These are phyloP conservation scores for Colletotrichum higginsianum DNA, from an alignment of 2,329 filamentous ascomycete species.

Conservation along the genomic window DNA sequence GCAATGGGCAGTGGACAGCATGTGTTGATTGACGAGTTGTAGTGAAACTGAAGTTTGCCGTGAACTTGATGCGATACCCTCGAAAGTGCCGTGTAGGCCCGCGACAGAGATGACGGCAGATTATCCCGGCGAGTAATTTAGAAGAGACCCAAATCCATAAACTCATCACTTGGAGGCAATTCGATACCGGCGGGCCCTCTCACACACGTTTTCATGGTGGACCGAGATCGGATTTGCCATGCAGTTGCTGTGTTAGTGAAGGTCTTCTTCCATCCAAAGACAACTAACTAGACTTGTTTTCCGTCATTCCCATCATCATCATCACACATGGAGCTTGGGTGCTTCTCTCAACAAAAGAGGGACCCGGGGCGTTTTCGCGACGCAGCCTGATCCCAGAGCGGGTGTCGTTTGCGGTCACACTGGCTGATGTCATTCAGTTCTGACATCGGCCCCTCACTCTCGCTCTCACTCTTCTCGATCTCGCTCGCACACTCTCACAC, in stretches of 20 bases:
- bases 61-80: no score
- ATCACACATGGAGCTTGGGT: neutral
- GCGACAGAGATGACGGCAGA: no score
- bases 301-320: neutral
- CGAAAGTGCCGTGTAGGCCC: no score
- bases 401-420: slow-evolving; percentile 20
- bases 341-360: slow-evolving; percentile 34
- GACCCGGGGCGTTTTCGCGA: slow-evolving; percentile 30
- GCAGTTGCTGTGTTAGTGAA: no score
- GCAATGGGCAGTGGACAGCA: no score
- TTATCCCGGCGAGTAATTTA: neutral
- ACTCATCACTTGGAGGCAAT: no score
- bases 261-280: neutral
- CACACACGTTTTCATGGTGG: no score
- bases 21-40: no score
- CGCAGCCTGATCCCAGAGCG: neutral
- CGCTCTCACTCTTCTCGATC: neutral
- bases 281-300: neutral
- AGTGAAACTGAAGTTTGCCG: no score
- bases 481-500: neutral
- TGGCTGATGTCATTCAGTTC: slow-evolving; percentile 30
- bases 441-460: slow-evolving; percentile 1
- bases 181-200: no score
- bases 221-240: no score
- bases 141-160: neutral